Evolutionary conservation across 2,329 filamentous ascomycete genomes (phyloP), one percentile per base, ranked within the genome.

Genomic region (Trichocomaceae sp.): DNA sequence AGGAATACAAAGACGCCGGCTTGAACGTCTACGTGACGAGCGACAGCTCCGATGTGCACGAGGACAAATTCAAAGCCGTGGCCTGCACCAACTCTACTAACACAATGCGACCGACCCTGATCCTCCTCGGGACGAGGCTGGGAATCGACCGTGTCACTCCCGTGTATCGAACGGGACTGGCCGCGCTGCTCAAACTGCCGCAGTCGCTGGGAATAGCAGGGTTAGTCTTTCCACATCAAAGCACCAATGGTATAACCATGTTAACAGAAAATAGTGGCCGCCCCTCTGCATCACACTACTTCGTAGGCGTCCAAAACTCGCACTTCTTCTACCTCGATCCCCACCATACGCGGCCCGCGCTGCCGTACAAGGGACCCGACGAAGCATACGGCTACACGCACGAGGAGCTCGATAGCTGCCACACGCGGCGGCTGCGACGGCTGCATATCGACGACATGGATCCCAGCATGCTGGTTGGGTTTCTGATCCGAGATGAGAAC

Each of bases 161-260:
- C 0, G 89, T 95, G 2, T 99, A 99, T 65, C 95, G 92, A 84
- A 88, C 95, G 67, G 89, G 91, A n/a, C 78, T 99, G 33, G 90
- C 91, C 64, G 81, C 87, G 19, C 82, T 88, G 19, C 75, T 99
- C 51, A 88, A 93, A 69, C 88, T 95, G 77, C 82, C 86, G 7
- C 93, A 97, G 67, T 95, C 90, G n/a, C 85, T 96, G 50, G 93
- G 93, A 10, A 96, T 99, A 60, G 93, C 93, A 64, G 93, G 90
- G 90, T 93, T 79, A 71, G 67, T 54, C 20, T 10, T 3, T 19
- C 37, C 10, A 26, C 29, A 29, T 22, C 17, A 33, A 10, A 19
- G 1, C 10, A 8, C 10, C 12, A 20, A 41, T 10, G 17, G 26
- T 15, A 26, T 17, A 52, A 31, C 33, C 12, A 6, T 22, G n/a